A percentile compares a stretch with the other conserved stretches of the same genome.
Evolutionary conservation across 2,329 filamentous ascomycete genomes (phyloP).

Genomic region (Ophiostoma sp.): DNA sequence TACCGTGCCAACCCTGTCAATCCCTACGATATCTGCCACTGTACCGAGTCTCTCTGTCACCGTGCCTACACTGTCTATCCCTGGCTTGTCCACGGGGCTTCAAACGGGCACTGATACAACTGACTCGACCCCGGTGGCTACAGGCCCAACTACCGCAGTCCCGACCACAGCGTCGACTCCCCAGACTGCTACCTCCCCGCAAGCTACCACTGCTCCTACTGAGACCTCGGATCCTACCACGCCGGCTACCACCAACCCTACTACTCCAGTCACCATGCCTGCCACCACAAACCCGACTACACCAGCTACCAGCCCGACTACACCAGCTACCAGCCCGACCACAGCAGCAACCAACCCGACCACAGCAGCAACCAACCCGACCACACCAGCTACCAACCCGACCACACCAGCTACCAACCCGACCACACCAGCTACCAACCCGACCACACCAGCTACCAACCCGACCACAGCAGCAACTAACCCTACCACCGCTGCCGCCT

Average conservation of each 20-base stretch:
- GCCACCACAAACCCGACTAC: background rate
- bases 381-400: background rate
- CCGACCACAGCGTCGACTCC: slow-evolving; percentile 2
- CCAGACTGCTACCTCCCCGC: background rate
- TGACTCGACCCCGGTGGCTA: background rate
- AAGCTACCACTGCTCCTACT: background rate
- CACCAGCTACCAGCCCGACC: background rate
- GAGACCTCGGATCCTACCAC: background rate
- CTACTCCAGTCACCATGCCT: background rate
- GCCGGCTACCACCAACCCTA: background rate
- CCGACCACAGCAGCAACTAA: background rate
- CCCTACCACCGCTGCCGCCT: background rate
- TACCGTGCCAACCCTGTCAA: background rate
- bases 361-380: background rate
- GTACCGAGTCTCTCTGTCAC: background rate
- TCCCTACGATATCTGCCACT: background rate
- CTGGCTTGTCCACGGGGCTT: background rate
- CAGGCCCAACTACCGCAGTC: background rate
- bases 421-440: background rate
- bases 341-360: background rate
- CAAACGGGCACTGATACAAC: background rate
- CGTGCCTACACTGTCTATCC: background rate
- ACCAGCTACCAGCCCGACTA: background rate
- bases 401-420: background rate
- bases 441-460: background rate